phyloP scores from a whole-genome alignment of 257 asterid genomes.

The Rehmannia glutinosa region DNA sequence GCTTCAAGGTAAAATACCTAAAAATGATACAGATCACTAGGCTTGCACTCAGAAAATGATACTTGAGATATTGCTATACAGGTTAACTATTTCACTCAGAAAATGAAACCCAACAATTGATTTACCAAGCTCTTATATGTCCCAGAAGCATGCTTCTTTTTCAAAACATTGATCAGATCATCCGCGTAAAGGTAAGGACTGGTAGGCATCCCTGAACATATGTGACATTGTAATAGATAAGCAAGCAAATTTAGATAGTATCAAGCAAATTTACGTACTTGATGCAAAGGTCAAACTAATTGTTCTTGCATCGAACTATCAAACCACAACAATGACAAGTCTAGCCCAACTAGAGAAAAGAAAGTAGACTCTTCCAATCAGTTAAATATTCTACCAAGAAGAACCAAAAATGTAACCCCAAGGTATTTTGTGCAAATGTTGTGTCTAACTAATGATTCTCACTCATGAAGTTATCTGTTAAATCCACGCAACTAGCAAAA shows the following conservation, averaged over 20 bases:
- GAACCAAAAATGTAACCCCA: not conserved
- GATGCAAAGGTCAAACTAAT: not conserved
- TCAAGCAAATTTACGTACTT: not conserved
- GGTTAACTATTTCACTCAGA: not conserved
- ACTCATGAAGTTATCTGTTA: no score
- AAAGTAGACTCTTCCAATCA: not conserved
- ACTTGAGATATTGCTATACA: not conserved
- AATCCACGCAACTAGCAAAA: no score
- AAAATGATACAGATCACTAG: conserved; percentile 2
- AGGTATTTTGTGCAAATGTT: no score
- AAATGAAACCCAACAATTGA: not conserved
- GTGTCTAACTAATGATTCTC: no score
- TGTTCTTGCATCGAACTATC: not conserved
- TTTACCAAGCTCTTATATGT: conserved; percentile 86
- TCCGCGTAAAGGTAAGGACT: conserved; percentile 76
- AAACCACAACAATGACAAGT: not conserved
- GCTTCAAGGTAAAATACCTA: conserved; percentile 97
- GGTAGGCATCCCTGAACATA: conserved; percentile 83
- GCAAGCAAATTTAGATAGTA: not conserved
- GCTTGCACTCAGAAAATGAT: no score
- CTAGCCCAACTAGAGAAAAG: not conserved
- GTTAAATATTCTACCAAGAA: not conserved
- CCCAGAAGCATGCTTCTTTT: conserved; percentile 82
- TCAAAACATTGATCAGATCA: conserved; percentile 60
- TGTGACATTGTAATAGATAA: not conserved